These are phyloP conservation scores for Aspergillus ochraceoroseus DNA, from an alignment of 2,329 filamentous ascomycete genomes.

Conservation along the genomic window DNA sequence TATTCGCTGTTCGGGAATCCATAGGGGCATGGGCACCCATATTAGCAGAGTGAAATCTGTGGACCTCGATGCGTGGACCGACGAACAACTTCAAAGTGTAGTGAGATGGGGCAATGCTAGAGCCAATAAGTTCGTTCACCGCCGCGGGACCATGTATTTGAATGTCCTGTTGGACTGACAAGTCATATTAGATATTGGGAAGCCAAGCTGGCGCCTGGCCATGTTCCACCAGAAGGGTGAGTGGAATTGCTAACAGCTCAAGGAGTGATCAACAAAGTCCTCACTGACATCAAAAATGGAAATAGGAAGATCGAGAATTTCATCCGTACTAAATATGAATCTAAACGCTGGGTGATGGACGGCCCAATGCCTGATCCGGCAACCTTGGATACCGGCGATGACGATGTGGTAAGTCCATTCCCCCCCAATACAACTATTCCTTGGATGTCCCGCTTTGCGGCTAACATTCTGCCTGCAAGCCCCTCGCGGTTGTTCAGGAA, in stretches of 20 bases:
- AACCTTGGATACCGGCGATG: constrained; percentile 79
- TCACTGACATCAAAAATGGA: constrained; percentile 14
- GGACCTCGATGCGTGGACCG: constrained; percentile 96
- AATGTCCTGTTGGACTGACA: constrained; percentile 12
- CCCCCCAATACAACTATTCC: background rate
- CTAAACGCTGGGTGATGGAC: constrained; percentile 99
- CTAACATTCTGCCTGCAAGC: constrained; percentile 40
- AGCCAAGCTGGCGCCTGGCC: constrained; percentile 81
- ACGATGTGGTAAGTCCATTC: constrained; percentile 64
- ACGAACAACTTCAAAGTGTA: constrained; percentile 92
- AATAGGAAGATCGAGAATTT: constrained; percentile 94
- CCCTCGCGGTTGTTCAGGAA: constrained; percentile 63
- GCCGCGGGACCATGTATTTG: background rate
- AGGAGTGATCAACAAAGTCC: background rate
- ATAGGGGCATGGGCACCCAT: constrained; percentile 97
- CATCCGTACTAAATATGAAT: constrained; percentile 97
- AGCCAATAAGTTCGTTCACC: constrained; percentile 71
- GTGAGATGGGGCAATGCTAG: constrained; percentile 92
- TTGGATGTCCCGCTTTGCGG: background rate
- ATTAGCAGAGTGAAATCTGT: constrained; percentile 98
- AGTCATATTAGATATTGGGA: constrained; percentile 68
- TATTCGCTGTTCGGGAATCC: constrained; percentile 97
- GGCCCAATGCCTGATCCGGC: constrained; percentile 90
- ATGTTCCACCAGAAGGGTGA: constrained; percentile 82
- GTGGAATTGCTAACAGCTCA: constrained; percentile 22